Base-by-base conservation (phyloP, 306 rosid species). In the Quillaja saponaria region DNA sequence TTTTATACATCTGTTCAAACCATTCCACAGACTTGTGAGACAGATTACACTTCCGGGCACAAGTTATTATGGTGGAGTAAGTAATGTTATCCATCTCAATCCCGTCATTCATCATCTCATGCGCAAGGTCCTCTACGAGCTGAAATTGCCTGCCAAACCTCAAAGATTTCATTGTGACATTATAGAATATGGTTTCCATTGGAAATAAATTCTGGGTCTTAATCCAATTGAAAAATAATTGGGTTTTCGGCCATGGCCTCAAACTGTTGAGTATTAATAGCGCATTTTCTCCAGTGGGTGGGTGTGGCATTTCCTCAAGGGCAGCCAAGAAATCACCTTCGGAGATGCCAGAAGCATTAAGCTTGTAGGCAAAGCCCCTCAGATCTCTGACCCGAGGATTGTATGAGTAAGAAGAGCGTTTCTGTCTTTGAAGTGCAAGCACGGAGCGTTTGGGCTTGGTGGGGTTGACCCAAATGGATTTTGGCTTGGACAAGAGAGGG, bases 1-100 rank as follows among this genome's bases (percentile, higher is more conserved):
- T 92, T 80, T 80, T 83, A 77, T 92, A 92, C 95, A 92, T 89
- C 67, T 87, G 81, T 79, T 89, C 96, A 67, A 92, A 92, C 99
- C 99, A 92, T 37, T 86, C 77, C 80, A 87, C 85, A 1, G 99
- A 95, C 77, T 87, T 92, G 44, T 83, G 84, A 59, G 63, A 89
- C 12, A 63, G 78, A 47, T 53, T 66, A 40, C 96, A 84, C 71
- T 85, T 83, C 47, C 87, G 87, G 50, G 99, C 95, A 78, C 91
- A 86, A 2, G 86, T 73, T 5, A 92, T 92, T 9, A 92, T 85
- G 14, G 99, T 92, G 17, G 95, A 92, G 63, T 87, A 92, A 10
- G 99, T 92, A 46, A 89, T 85, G 61, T 94, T 94, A 39, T 94
- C 99, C 25, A 89, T 73, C 55, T 73, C 76, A 76, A 83, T 41